A percentile compares a stretch with the other conserved stretches of the same genome.
These are phyloP conservation scores for Sphaerulina vaccinii DNA, from an alignment of 2,329 filamentous ascomycete genomes.

Conservation along the genomic window DNA sequence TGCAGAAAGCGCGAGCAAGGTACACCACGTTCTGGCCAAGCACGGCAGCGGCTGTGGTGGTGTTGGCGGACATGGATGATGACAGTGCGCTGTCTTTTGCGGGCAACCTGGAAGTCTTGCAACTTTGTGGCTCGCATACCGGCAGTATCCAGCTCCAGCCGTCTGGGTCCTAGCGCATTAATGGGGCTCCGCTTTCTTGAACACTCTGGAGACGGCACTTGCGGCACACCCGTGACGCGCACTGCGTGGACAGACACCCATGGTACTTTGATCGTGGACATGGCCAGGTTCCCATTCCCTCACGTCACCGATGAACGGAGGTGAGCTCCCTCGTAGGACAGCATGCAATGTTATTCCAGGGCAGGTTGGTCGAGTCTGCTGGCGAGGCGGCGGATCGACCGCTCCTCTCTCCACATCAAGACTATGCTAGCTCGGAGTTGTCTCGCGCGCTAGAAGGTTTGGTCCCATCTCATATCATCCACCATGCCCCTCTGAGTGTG, in stretches of 20 bases:
- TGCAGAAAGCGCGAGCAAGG: not conserved
- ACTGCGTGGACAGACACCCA: not conserved
- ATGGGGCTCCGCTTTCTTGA: slow-evolving; percentile 8
- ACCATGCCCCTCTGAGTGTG: slow-evolving; percentile 24
- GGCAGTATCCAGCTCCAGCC: slow-evolving; percentile 6
- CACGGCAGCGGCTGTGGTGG: not conserved
- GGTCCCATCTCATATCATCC: slow-evolving; percentile 19
- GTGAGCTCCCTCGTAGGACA: no score
- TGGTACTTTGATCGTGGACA: not conserved
- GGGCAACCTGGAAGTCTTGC: no score
- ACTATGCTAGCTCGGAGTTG: slow-evolving; percentile 20
- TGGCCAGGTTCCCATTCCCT: not conserved
- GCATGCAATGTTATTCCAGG: no score
- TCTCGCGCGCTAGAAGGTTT: slow-evolving; percentile 23
- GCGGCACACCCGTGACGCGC: not conserved
- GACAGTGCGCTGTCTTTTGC: not conserved
- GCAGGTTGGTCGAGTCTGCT: no score
- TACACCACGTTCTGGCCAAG: not conserved
- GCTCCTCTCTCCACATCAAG: no score
- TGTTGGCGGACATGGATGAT: not conserved
- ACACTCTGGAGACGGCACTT: slow-evolving; percentile 1
- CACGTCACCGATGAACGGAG: not conserved
- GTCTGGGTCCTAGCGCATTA: not conserved
- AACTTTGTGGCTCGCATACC: not conserved
- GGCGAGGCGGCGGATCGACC: not conserved